phyloP scores from a whole-genome alignment of 768 basidiomycete genomes.

The Calvatia gigantea region DNA sequence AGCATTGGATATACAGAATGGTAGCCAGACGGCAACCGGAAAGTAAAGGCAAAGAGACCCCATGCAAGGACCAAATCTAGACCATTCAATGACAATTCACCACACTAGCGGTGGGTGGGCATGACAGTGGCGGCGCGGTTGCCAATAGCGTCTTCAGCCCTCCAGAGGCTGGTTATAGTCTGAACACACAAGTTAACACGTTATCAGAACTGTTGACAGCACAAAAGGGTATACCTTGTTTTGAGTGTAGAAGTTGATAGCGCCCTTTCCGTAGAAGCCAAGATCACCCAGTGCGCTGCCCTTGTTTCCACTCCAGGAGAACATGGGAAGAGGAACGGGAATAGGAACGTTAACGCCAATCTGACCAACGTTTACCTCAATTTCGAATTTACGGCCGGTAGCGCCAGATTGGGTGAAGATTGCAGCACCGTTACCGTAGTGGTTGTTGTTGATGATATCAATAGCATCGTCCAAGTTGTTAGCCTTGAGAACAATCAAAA shows the following conservation, averaged over 20 bases:
- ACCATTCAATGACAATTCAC: not conserved
- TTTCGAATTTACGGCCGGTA: conserved; percentile 91
- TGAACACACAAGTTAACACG: conserved; percentile 23
- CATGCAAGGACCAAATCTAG: not conserved
- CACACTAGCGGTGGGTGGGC: conserved; percentile 59
- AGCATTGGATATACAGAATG: not conserved
- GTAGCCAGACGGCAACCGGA: not conserved
- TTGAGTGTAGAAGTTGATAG: conserved; percentile 94
- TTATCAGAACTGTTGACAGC: not conserved
- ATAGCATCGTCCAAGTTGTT: conserved; percentile 89
- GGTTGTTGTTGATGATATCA: conserved; percentile 84
- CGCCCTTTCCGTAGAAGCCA: conserved; percentile 84
- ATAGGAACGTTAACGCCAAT: conserved; percentile 93
- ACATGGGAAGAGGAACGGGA: conserved; percentile 91
- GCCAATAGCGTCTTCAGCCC: conserved; percentile 77
- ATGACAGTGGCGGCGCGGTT: conserved; percentile 81
- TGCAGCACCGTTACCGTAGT: conserved; percentile 91
- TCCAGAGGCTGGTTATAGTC: conserved; percentile 95
- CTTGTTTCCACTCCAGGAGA: conserved; percentile 96
- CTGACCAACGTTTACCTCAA: conserved; percentile 83
- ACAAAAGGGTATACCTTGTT: conserved; percentile 58
- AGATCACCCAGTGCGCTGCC: conserved; percentile 71
- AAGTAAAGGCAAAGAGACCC: not conserved
- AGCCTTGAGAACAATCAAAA: conserved; percentile 70
- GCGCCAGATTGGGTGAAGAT: conserved; percentile 97